Conservation (phyloP, 148 eudicot species). For the Rhododendron vialii region DNA sequence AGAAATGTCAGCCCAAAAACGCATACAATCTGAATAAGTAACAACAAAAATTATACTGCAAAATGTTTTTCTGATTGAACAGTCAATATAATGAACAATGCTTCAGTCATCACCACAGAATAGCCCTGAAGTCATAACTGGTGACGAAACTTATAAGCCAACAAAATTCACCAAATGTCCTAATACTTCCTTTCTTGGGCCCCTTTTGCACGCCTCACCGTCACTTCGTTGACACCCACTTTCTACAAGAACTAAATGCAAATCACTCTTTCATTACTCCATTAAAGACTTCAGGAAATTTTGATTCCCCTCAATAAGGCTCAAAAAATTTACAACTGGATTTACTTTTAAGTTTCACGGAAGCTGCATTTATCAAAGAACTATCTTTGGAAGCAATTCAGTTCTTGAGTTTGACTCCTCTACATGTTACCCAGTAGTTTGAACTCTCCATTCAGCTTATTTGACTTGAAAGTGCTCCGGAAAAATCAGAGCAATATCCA, state of each 20-base stretch:
- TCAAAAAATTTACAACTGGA: too few species aligned
- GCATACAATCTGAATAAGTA: background rate
- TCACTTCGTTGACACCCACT: background rate
- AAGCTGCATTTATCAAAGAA: background rate
- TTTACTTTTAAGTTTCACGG: background rate
- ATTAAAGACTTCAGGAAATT: background rate
- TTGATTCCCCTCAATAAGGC: background rate
- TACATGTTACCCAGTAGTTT: background rate
- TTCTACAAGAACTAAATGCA: background rate
- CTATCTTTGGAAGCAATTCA: constrained; percentile 1
- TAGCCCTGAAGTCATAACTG: background rate
- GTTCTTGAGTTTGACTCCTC: background rate
- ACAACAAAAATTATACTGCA: background rate
- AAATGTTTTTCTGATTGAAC: background rate
- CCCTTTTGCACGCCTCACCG: background rate
- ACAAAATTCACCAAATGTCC: background rate
- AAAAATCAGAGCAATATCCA: background rate
- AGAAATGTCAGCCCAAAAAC: background rate
- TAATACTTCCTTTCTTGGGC: background rate
- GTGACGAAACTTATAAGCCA: background rate
- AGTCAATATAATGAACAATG: background rate
- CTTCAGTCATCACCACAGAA: background rate
- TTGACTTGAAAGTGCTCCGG: background rate
- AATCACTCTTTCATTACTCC: background rate
- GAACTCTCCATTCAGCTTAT: background rate